Evolutionary conservation across 371 early-diverging fungal species (phyloP).

Genomic region (Circinella minor): DNA sequence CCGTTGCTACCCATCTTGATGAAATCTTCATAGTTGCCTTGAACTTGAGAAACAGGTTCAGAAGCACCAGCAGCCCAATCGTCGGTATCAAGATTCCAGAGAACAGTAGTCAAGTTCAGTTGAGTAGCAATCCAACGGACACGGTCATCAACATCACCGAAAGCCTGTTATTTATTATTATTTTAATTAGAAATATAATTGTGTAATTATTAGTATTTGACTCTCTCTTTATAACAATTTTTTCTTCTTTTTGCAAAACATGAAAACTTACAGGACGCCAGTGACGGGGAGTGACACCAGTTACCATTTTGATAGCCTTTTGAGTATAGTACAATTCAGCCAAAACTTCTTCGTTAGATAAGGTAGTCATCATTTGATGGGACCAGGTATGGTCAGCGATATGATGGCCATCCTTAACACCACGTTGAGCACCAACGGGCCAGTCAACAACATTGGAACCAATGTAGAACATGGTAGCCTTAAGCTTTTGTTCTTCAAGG

Average conservation of each 20-base stretch:
- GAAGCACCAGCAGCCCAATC: conserved; percentile 59
- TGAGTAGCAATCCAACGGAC: conserved; percentile 65
- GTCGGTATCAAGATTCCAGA: conserved; percentile 60
- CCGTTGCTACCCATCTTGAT: conserved; percentile 54
- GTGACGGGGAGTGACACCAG: conserved; percentile 54
- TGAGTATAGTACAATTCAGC: conserved; percentile 77
- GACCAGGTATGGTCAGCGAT: conserved; percentile 78
- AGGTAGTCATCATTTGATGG: conserved; percentile 68
- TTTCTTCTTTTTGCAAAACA: background rate
- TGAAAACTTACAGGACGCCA: conserved; percentile 51
- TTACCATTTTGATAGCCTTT: conserved; percentile 61
- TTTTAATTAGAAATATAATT: background rate
- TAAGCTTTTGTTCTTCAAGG: conserved; percentile 51
- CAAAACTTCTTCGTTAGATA: conserved; percentile 71
- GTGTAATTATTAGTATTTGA: no score
- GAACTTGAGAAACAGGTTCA: conserved; percentile 37
- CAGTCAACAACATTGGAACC: conserved; percentile 68
- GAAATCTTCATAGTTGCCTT: conserved; percentile 45
- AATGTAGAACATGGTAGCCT: conserved; percentile 75
- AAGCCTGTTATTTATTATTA: conserved; percentile 31
- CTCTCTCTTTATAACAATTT: no score
- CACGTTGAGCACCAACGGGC: conserved; percentile 58
- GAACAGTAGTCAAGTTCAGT: conserved; percentile 53
- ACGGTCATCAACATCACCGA: conserved; percentile 72
- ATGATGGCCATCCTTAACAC: conserved; percentile 65